phyloP scores from a whole-genome alignment of 2,329 filamentous ascomycete genomes.

The Fusarium compactum region DNA sequence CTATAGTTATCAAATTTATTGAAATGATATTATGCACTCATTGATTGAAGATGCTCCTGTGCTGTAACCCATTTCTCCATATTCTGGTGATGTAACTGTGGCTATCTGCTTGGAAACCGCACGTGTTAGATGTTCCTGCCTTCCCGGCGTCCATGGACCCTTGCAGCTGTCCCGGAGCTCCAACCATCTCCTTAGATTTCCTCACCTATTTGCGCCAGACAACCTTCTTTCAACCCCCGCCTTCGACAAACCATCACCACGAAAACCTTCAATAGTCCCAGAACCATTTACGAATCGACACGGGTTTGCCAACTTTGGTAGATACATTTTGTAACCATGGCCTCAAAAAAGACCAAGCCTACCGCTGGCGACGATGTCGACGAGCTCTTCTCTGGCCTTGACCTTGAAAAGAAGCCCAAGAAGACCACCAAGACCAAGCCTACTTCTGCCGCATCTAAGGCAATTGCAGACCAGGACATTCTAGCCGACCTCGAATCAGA shows the following conservation, averaged over 20 bases:
- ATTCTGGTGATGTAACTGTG: constrained; percentile 6
- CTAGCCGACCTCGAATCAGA: constrained; percentile 84
- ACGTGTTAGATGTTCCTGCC: constrained; percentile 29
- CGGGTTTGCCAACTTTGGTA: not conserved
- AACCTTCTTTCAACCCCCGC: constrained; percentile 38
- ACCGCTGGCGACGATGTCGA: constrained; percentile 68
- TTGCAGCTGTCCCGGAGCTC: constrained; percentile 40
- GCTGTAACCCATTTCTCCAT: not conserved
- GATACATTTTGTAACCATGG: constrained; percentile 59
- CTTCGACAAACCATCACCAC: constrained; percentile 24
- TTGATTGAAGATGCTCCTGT: not conserved
- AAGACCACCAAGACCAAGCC: constrained; percentile 63
- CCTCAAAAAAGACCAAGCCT: constrained; percentile 70
- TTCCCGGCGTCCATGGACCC: constrained; percentile 30
- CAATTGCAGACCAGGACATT: constrained; percentile 74
- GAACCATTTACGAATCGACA: not conserved
- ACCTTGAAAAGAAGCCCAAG: constrained; percentile 63
- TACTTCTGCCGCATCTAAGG: constrained; percentile 63
- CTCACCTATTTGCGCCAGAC: constrained; percentile 36
- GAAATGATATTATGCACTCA: not conserved
- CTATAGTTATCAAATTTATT: not conserved
- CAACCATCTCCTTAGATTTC: constrained; percentile 28
- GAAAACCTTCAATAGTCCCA: not conserved
- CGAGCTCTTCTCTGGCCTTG: constrained; percentile 74
- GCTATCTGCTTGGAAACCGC: constrained; percentile 14